Evolutionary conservation across 2,329 filamentous ascomycete genomes (phyloP), one percentile per base, ranked within the genome.

Genomic region (Echinosphaeria canescens): DNA sequence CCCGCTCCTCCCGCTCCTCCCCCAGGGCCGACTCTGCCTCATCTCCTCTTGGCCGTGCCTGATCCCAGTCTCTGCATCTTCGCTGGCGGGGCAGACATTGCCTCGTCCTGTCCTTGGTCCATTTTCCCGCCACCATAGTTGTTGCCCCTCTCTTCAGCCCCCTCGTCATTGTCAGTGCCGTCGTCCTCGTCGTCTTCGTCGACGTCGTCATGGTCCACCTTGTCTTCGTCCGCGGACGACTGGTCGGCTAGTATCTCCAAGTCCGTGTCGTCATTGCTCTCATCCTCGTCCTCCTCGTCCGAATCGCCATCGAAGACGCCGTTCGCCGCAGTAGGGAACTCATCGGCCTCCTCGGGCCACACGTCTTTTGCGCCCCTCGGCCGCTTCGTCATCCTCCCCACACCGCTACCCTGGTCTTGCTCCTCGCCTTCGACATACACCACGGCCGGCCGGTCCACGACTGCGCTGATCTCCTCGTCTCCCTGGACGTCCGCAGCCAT

Each of bases 361-460:
- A 63, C 59, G 12, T 70, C 67, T 23, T 73, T 66, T 5, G 66
- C 24, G 14, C 24, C 24, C 71, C 24, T 64, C 66, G 15, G 61
- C 66, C 10, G 66, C 68, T 12, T 71, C 69, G 11, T 66, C 61
- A 4, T 66, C 60, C 4, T 62, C 59, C 30, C 62, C 59, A 10
- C 10, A 46, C 46, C 10, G 53, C 51, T 29, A 48, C 50, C 33
- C 40, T 13, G 12, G 13, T 62, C 56, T 17, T 71, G 62, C 16
- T 75, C 70, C 39, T 82, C 64, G 1, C 79, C 82, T 46, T 93
- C 84, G 2, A 93, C 78, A 43, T 88, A 92, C 27, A 92, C 74
- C 4, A 90, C 61, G 13, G 62, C 68, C n/a, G 68, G 67, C 34
- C 80, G 72, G 22, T 74, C 71, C 6, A 75, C 62, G 4, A 66